phyloP scores from a whole-genome alignment of 2,329 filamentous ascomycete genomes.

The Ramichloridium luteum region DNA sequence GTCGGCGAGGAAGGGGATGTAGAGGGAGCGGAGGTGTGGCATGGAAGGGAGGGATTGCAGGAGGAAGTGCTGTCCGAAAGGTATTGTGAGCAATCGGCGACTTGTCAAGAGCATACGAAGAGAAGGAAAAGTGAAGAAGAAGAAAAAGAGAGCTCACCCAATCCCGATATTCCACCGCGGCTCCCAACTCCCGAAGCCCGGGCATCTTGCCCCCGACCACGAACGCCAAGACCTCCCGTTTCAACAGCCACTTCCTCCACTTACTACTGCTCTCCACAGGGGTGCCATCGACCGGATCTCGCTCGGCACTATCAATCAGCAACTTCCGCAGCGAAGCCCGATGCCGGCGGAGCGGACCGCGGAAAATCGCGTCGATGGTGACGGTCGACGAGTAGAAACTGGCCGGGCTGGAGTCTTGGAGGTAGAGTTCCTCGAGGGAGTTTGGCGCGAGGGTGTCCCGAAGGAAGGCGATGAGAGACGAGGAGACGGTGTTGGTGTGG shows the following conservation, averaged over 20 bases:
- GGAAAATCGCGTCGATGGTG: conserved; percentile 58
- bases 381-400: conserved; percentile 45
- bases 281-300: conserved; percentile 21
- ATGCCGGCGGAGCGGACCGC: conserved; percentile 57
- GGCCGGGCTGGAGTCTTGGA: conserved; percentile 56
- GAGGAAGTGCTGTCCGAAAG: conserved; percentile 53
- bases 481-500: conserved; percentile 61
- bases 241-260: conserved; percentile 61
- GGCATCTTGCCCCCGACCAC: conserved; percentile 67
- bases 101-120: too few relatives aligned
- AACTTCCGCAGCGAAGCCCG: conserved; percentile 58
- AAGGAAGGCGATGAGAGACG: conserved; percentile 58
- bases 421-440: conserved; percentile 63
- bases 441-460: conserved; percentile 68
- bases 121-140: conserved; percentile 3
- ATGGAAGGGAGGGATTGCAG: conserved; percentile 61
- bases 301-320: conserved; percentile 53
- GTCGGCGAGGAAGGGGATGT: conserved; percentile 56
- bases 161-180: conserved; percentile 61
- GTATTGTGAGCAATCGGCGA: too few relatives aligned
- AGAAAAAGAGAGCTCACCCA: conserved; percentile 50
- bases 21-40: conserved; percentile 56
- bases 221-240: conserved; percentile 56
- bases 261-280: conserved; percentile 29
- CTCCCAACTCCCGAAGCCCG: conserved; percentile 56